Evolutionary conservation across 352 stramenopile genomes (phyloP), one percentile per base, ranked within the genome.

Genomic region (Sclerospora graminicola): DNA sequence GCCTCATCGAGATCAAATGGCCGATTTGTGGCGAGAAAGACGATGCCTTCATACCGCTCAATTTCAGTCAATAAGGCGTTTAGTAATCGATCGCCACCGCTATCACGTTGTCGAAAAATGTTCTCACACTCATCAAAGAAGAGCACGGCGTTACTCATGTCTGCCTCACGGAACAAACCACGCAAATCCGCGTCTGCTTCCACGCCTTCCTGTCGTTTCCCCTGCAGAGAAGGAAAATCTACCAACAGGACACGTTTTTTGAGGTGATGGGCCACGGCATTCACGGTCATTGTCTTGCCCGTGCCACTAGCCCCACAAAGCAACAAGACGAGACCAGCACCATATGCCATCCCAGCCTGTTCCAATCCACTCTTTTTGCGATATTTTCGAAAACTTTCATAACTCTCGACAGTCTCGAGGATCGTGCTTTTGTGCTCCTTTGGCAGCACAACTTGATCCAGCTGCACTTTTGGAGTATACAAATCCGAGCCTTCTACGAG

Each of bases 211-310:
- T 83, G 69, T 2, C 62, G 77, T 39, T 89, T 92, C 10, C 79
- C 79, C 45, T 89, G 79, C 20, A 94, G 53, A 7, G 78, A 91
- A 5, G 77, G 76, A 41, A 94, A 94, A 41, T 94, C 82, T 31
- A 92, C 78, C n/a, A 92, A 57, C 28, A 94, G 60, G 39, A 94
- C 80, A 43, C 80, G 78, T 52, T 95, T 95, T 43, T 85, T 76
- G 15, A 95, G 45, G 29, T 90, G 77, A 34, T 89, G 58, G 13
- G 81, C 83, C 1, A 95, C 79, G 24, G 80, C 83, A 38, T 93
- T 91, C 21, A 92, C 83, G 0, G 82, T 93, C 83, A 95, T 95
- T 9, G 83, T 95, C 66, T 95, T 95, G 44, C 83, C 83, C n/a
- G 82, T 93, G 29, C 83, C 83, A 32, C 75, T 89, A 10, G 78